Evolutionary conservation across 192 early-diverging fungal species (phyloP), one percentile per base, ranked within the genome.

Genomic region (Backusella liffmaniae): DNA sequence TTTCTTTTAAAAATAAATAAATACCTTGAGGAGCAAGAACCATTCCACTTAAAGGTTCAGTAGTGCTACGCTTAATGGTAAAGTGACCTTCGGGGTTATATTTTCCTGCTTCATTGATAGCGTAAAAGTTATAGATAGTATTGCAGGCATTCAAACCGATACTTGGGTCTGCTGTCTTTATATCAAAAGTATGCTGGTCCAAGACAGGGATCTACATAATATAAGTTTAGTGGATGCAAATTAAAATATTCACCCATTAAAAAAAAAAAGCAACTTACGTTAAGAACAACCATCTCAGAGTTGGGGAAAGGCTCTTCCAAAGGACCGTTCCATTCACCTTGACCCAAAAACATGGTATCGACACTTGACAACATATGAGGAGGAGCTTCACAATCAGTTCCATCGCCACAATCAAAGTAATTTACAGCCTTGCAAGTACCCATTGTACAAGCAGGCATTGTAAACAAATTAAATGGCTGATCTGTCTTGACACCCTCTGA

Each of bases 11-110:
- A 13, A 36, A 39, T 41, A 13, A 36, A 39, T 41, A 46, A 49
- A 9, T 72, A 72, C 71, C 71, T 72, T 72, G 71, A 56, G 71
- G 71, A n/a, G 71, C 71, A 16, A 72, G 46, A 10, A 72, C 34
- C 30, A 46, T 46, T 53, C 71, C 71, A 10, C 49, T 53, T 8
- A 72, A 72, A 21, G 71, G 30, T 9, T 53, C 16, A 34, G 44
- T 51, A 7, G 71, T 49, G 35, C 49, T 53, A 56, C 71, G 71
- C 30, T 72, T 53, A 30, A 72, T n/a, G 2, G 30, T 72, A 35
- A 72, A 72, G n/a, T n/a, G 44, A 32, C 71, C 71, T 6, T 72
- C 10, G 0, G 71, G 42, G 12, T 56, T 32, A 59, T 49, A 72
- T 72, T 72, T 72, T 49, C 71, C 71, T 35, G 32, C 46, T 32